Base-by-base conservation (phyloP, 257 asterid genomes). In the Cruciata laevipes region DNA sequence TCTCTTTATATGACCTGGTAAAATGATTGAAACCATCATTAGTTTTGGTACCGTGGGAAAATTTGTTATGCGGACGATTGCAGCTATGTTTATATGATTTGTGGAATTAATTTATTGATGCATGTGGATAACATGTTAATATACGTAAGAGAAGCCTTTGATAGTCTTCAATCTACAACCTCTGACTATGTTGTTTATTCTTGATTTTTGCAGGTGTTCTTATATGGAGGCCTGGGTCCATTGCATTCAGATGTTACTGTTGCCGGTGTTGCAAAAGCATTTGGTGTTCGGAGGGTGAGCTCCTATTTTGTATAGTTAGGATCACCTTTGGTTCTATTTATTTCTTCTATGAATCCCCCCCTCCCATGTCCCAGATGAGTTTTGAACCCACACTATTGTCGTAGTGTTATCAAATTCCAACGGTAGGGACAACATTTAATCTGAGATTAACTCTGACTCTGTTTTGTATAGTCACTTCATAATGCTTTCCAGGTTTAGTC, bases 191-290 rank as follows among this genome's bases (percentile, higher is more conserved):
- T 62, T 68, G 51, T 51, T 73, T 30, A 7, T 53, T 16, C 20
- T n/a, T 62, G 69, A 10, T 69, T 63, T 51, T 51, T 44, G 65
- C 85, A 89, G 96, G 94, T 93, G 75, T 85, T 90, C 81, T 79
- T 93, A 67, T 85, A 78, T 71, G 97, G 99, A 72, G 97, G 96
- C 38, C 81, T 93, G 49, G 99, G 99, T 65, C 92, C 95, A 35
- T 80, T 90, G 78, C 95, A 80, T 65, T 94, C 99, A 27, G 99
- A 94, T 79, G 89, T 87, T 69, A 83, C 96, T 66, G 76, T 88
- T 68, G 95, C 97, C 63, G 97, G 99, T 60, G 88, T 90, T 65
- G 96, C 97, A 64, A 94, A 94, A 82, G 96, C 99, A 70, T 94
- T 88, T 83, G 96, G 96, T 76, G 97, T 90, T 52, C 95, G 97